phyloP scores from a whole-genome alignment of 1,284 basidiomycete genomes.

The Tausonia pullulans region DNA sequence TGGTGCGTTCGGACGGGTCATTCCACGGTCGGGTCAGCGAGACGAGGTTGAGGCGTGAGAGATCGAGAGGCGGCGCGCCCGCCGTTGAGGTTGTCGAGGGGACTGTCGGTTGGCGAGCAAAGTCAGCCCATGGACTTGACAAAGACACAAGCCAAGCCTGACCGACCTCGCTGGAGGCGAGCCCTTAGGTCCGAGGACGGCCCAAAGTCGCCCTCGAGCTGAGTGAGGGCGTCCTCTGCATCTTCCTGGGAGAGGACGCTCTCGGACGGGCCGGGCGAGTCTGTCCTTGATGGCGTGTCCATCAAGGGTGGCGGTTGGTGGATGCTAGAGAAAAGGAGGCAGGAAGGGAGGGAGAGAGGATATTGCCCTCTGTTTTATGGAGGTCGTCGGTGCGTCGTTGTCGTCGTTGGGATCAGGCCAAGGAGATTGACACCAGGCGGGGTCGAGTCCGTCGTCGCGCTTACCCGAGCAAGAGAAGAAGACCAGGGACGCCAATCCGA shows the following conservation, averaged over 20 bases:
- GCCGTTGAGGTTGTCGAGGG: neutral
- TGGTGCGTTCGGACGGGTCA: neutral
- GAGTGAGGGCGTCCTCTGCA: constrained; percentile 7
- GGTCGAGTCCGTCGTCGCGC: too few species aligned
- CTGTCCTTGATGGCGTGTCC: neutral
- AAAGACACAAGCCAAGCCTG: neutral
- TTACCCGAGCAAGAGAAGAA: too few species aligned
- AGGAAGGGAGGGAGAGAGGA: neutral
- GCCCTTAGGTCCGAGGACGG: neutral
- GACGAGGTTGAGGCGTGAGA: constrained; percentile 17
- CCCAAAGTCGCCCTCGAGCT: constrained; percentile 6
- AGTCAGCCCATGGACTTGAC: neutral
- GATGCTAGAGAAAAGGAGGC: neutral
- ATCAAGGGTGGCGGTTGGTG: too few species aligned
- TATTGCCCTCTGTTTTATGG: too few species aligned
- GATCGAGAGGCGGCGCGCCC: constrained; percentile 3
- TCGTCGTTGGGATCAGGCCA: too few species aligned
- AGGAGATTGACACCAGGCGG: too few species aligned
- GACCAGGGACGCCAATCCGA: too few species aligned
- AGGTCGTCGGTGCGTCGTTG: too few species aligned
- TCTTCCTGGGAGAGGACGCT: constrained; percentile 7
- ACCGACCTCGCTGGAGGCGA: constrained; percentile 9
- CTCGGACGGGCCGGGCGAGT: constrained; percentile 11
- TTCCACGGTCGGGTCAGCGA: constrained; percentile 12
- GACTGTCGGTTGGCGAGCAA: neutral